Percentiles rank a stretch among this genome's conserved stretches.
Conservation (phyloP, 2,329 filamentous ascomycete species). For the Exophiala phaeomuriformis region DNA sequence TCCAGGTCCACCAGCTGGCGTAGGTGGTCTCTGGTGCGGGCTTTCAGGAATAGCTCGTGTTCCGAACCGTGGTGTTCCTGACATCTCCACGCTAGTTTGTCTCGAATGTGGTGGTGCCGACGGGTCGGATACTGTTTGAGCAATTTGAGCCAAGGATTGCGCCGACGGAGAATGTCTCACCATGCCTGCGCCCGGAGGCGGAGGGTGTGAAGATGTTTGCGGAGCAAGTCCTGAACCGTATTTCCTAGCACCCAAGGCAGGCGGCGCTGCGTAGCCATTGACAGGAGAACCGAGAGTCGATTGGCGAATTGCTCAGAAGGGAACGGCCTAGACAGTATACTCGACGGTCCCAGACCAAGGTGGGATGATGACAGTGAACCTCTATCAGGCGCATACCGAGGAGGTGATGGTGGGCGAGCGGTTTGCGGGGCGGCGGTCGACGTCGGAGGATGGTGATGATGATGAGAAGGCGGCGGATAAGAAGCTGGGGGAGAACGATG, state of each 20-base stretch:
- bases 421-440: constrained; percentile 2
- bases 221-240: constrained; percentile 2
- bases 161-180: constrained; percentile 17
- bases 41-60: constrained; percentile 13
- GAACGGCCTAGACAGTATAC: constrained; percentile 16
- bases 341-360: constrained; percentile 12
- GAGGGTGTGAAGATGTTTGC: constrained; percentile 10
- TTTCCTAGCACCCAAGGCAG: constrained; percentile 5
- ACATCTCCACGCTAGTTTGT: constrained; percentile 17
- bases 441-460: constrained; percentile 7
- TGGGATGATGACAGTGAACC: constrained; percentile 12
- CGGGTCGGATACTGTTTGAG: constrained; percentile 18
- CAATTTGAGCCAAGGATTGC: constrained; percentile 20
- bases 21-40: constrained; percentile 18
- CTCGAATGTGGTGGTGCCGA: constrained; percentile 13
- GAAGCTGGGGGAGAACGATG: constrained; percentile 19
- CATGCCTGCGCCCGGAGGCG: constrained; percentile 4
- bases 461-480: constrained; percentile 9
- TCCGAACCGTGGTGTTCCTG: constrained; percentile 16
- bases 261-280: constrained; percentile 18
- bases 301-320: constrained; percentile 14
- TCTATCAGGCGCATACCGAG: constrained; percentile 14
- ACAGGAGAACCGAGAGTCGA: constrained; percentile 14
- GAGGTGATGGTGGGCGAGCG: constrained; percentile 14
- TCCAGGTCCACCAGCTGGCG: constrained; percentile 17